Percentiles rank a stretch among this genome's conserved stretches.
Evolutionary conservation across 441 rosid species (phyloP).

Genomic region (Viola pubescens): DNA sequence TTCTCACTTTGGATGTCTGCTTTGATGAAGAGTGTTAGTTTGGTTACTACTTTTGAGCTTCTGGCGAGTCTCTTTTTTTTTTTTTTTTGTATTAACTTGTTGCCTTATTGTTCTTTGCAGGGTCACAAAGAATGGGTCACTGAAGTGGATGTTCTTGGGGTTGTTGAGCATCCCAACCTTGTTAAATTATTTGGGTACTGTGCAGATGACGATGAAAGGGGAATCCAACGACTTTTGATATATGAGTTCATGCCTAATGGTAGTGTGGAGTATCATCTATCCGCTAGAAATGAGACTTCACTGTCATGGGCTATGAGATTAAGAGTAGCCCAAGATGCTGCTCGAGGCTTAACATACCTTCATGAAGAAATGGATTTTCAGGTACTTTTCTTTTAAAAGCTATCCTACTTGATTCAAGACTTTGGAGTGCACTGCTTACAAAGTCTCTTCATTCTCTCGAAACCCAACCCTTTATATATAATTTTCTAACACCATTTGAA

Average conservation of each 20-base stretch:
- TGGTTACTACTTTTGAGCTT: too few relatives aligned
- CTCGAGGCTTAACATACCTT: slow-evolving; percentile 76
- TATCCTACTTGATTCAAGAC: slow-evolving; percentile 7
- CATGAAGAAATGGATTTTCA: slow-evolving; percentile 93
- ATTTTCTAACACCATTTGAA: too few relatives aligned
- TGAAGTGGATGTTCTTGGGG: slow-evolving; percentile 75
- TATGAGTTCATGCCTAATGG: slow-evolving; percentile 92
- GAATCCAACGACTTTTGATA: slow-evolving; percentile 75
- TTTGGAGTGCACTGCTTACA: slow-evolving; percentile 3
- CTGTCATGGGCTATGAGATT: slow-evolving; percentile 81
- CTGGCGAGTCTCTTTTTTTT: neutral
- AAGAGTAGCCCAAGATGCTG: slow-evolving; percentile 85
- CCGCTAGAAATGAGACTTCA: slow-evolving; percentile 33
- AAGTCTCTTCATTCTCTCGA: neutral
- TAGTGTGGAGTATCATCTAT: slow-evolving; percentile 82
- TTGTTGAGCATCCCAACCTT: slow-evolving; percentile 76
- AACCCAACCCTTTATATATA: neutral
- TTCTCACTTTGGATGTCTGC: too few relatives aligned
- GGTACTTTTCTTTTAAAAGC: slow-evolving; percentile 28
- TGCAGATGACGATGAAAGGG: slow-evolving; percentile 71
- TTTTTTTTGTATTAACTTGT: neutral
- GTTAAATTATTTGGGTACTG: slow-evolving; percentile 81
- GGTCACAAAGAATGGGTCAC: slow-evolving; percentile 92
- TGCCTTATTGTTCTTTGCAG: slow-evolving; percentile 32
- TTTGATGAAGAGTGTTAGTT: too few relatives aligned